Base-by-base conservation (phyloP, 345 rosid genomes). In the Viola odorata region DNA sequence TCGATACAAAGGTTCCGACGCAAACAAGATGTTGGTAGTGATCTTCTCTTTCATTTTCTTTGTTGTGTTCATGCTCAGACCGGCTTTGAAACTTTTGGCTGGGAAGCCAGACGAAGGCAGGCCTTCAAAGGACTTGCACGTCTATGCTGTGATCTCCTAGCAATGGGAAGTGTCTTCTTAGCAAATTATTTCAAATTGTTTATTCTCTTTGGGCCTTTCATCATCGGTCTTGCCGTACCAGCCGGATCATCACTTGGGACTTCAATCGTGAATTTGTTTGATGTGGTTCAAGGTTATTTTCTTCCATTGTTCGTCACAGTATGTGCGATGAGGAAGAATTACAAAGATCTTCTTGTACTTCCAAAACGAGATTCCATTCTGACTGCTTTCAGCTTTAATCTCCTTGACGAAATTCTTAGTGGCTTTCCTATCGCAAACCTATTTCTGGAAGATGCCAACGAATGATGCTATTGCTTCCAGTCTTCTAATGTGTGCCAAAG, bases 281-380 rank as follows among this genome's bases (percentile, higher is more conserved):
- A 69, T 10, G 11, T 64, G 37, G 50, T 65, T 37, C 45, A 67
- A 4, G 63, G 69, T 13, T 47, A 59, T 40, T 32, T 69, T 50
- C 15, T 65, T 16, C 70, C 73, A 4, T 59, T 80, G 50, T 77
- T 74, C 4, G 8, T 60, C 7, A 39, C 59, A 1, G 36, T 51
- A 14, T 72, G 58, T 47, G 70, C 54, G 8, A 55, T 68, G 70
- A 63, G 68, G 55, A 3, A 64, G 0, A 39, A 76, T 8, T 6
- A 17, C 11, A 37, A 11, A 7, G 5, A n/a, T 23, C 32, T 23
- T 3, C 36, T 10, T n/a, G 17, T 3, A 14, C 32, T 41, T 16
- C 3, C 15, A 45, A 5, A 7, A 13, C 15, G 4, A 10, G 9
- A n/a, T 36, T 6, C 41, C 5, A 6, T 5, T 7, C 15, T 41